Percentiles rank a stretch among this genome's conserved stretches.
Evolutionary conservation across 768 basidiomycete species (phyloP).

Genomic region (Lactifluus rugatus): DNA sequence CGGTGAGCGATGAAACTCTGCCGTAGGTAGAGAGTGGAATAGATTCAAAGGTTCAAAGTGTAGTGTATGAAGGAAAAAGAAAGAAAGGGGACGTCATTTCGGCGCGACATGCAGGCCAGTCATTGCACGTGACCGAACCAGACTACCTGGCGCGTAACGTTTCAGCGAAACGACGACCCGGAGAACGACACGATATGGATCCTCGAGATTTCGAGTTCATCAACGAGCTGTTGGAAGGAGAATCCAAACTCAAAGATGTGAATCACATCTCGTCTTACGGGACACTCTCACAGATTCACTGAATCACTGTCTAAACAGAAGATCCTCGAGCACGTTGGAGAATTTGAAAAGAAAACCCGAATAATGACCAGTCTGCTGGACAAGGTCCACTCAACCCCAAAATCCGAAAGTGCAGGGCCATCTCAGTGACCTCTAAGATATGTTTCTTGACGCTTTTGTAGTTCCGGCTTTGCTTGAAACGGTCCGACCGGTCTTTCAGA

Average conservation of each 20-base stretch:
- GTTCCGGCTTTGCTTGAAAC: conserved; percentile 52
- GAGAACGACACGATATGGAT: conserved; percentile 4
- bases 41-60: neutral
- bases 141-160: too few relatives aligned
- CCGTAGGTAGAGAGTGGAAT: neutral
- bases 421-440: neutral
- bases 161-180: neutral
- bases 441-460: conserved; percentile 24
- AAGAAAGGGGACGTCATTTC: too few relatives aligned
- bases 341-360: conserved; percentile 67
- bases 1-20: neutral
- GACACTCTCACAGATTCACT: neutral
- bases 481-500: conserved; percentile 44
- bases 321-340: conserved; percentile 67
- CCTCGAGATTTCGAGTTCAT: conserved; percentile 17
- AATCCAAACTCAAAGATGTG: conserved; percentile 17
- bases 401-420: conserved; percentile 40
- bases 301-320: conserved; percentile 35
- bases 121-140: neutral
- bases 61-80: neutral
- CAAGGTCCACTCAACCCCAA: conserved; percentile 68
- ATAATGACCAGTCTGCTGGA: conserved; percentile 66
- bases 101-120: neutral
- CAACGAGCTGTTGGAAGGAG: conserved; percentile 15
- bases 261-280: neutral